Conservation (phyloP, 169 alveolate genomes). For the Eimeria acervulina region DNA sequence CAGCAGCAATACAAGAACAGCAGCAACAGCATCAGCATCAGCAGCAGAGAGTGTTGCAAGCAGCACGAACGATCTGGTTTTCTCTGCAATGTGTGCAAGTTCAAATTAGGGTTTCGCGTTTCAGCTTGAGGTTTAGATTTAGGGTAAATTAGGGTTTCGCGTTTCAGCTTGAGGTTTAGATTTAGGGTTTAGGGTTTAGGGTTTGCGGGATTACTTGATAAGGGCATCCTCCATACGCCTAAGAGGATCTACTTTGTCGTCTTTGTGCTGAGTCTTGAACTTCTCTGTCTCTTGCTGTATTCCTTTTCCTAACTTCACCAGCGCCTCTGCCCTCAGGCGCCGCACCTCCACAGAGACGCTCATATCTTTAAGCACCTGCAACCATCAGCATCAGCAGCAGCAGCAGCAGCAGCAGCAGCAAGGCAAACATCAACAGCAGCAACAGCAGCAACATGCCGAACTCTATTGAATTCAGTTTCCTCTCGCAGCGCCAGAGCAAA, state of each 20-base stretch:
- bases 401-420: neutral
- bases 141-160: neutral
- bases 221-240: slow-evolving; percentile 80
- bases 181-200: slow-evolving; percentile 3
- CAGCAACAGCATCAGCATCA: neutral
- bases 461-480: no score
- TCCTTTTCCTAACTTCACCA: slow-evolving; percentile 91
- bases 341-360: slow-evolving; percentile 91
- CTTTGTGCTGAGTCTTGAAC: slow-evolving; percentile 68
- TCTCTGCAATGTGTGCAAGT: neutral
- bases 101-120: neutral
- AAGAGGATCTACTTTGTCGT: slow-evolving; percentile 78
- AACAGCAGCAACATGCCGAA: no score
- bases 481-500: no score
- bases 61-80: neutral
- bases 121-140: no score
- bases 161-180: no score
- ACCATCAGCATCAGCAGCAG: neutral
- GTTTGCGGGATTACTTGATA: slow-evolving; percentile 35
- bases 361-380: slow-evolving; percentile 91
- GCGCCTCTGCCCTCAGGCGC: slow-evolving; percentile 93
- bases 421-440: neutral
- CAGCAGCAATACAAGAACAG: neutral
- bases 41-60: neutral
- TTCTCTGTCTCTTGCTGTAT: slow-evolving; percentile 90